Percentiles rank a stretch among this genome's conserved stretches.
Evolutionary conservation across 805 yeast genomes (phyloP).

Genomic region (Komagataella pseudopastoris): DNA sequence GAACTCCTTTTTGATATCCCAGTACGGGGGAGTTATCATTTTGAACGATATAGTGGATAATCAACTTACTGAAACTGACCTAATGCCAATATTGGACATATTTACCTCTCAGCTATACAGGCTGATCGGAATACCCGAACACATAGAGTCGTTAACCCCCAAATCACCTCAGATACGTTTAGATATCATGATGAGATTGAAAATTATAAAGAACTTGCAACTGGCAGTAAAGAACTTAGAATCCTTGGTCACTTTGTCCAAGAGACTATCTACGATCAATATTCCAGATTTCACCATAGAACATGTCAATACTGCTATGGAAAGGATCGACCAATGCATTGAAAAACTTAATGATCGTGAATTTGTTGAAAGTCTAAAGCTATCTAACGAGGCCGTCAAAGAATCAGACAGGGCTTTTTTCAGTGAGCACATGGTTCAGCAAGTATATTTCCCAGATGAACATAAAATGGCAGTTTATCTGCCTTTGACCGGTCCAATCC

Average conservation of each 20-base stretch:
- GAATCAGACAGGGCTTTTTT: slow-evolving; percentile 73
- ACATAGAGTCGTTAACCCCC: slow-evolving; percentile 17
- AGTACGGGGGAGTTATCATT: slow-evolving; percentile 75
- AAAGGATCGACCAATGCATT: slow-evolving; percentile 23
- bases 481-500: slow-evolving; percentile 81
- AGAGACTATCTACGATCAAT: slow-evolving; percentile 64
- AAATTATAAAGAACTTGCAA: slow-evolving; percentile 42
- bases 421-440: slow-evolving; percentile 91
- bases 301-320: slow-evolving; percentile 41
- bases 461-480: slow-evolving; percentile 89
- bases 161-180: slow-evolving; percentile 48
- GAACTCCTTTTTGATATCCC: slow-evolving; percentile 67
- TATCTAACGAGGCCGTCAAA: slow-evolving; percentile 38
- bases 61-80: slow-evolving; percentile 25
- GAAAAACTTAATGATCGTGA: slow-evolving; percentile 14
- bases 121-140: slow-evolving; percentile 53
- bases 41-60: slow-evolving; percentile 23
- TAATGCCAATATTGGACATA: slow-evolving; percentile 45
- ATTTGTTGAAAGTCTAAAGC: slow-evolving; percentile 23
- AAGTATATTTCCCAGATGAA: slow-evolving; percentile 88
- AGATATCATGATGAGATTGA: slow-evolving; percentile 51
- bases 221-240: slow-evolving; percentile 56
- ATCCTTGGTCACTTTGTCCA: slow-evolving; percentile 57
- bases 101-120: slow-evolving; percentile 68
- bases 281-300: slow-evolving; percentile 61